A percentile compares a stretch with the other conserved stretches of the same genome.
These are phyloP conservation scores for Tephrocybe sp. DNA, from an alignment of 768 basidiomycete genomes.

Conservation along the genomic window DNA sequence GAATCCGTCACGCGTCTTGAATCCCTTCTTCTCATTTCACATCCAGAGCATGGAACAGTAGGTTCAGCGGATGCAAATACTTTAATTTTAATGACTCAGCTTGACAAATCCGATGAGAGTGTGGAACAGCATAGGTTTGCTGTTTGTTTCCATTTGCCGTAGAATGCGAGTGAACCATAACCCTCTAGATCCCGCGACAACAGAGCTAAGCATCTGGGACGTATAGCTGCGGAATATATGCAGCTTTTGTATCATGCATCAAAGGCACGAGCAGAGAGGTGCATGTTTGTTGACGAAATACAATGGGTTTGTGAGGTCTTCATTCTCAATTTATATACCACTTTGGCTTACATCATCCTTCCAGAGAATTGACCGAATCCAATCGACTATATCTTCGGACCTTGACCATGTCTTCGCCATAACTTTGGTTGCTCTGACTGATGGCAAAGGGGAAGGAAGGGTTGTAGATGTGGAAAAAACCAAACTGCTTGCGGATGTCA, in stretches of 20 bases:
- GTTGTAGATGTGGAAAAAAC: conserved; percentile 61
- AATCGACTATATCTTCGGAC: conserved; percentile 81
- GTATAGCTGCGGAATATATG: conserved; percentile 88
- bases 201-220: conserved; percentile 74
- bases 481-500: conserved; percentile 62
- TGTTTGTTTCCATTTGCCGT: background rate
- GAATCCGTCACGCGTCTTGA: conserved; percentile 90
- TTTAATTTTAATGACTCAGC: conserved; percentile 31
- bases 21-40: conserved; percentile 70
- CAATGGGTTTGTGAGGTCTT: conserved; percentile 67
- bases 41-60: conserved; percentile 42
- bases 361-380: conserved; percentile 79
- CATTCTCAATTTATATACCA: conserved; percentile 1
- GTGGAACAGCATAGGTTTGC: conserved; percentile 18
- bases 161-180: background rate
- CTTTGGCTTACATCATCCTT: conserved; percentile 2
- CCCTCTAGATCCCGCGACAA: conserved; percentile 51
- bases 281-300: conserved; percentile 77
- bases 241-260: conserved; percentile 88
- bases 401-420: conserved; percentile 78
- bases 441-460: conserved; percentile 44
- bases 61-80: conserved; percentile 30
- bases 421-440: conserved; percentile 51
- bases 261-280: conserved; percentile 76
- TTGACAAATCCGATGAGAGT: conserved; percentile 44